phyloP scores from a whole-genome alignment of 257 asterid species.

The Ehretia macrophylla region DNA sequence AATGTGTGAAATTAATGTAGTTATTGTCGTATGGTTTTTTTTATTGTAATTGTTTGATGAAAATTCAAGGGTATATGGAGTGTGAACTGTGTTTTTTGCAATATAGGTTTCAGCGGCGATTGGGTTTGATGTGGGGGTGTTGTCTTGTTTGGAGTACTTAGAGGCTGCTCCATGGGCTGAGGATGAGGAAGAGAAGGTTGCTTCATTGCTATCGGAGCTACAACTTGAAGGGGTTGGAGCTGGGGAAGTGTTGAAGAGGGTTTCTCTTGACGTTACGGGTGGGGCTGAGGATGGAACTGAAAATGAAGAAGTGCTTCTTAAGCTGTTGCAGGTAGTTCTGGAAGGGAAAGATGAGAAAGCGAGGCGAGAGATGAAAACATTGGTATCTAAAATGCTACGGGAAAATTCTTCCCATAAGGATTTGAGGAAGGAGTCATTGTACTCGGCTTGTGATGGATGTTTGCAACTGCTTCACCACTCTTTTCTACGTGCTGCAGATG shows the following conservation, averaged over 20 bases:
- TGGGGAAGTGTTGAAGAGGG: constrained; percentile 81
- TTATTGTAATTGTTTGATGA: too few relatives aligned
- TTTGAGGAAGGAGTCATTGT: constrained; percentile 72
- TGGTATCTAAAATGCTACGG: constrained; percentile 77
- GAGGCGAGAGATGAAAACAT: constrained; percentile 80
- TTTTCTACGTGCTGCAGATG: constrained; percentile 51
- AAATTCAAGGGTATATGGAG: too few relatives aligned
- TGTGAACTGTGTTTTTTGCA: not conserved
- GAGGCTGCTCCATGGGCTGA: constrained; percentile 99
- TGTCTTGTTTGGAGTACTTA: constrained; percentile 82
- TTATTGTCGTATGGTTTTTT: too few relatives aligned
- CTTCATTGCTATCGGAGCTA: constrained; percentile 79
- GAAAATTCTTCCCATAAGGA: constrained; percentile 76
- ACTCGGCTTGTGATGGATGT: constrained; percentile 69
- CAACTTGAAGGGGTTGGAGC: constrained; percentile 85
- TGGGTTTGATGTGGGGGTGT: constrained; percentile 90
- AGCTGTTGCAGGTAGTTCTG: constrained; percentile 77
- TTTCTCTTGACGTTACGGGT: constrained; percentile 58
- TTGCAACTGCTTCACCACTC: constrained; percentile 46
- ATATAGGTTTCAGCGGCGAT: constrained; percentile 88
- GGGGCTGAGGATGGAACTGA: constrained; percentile 38
- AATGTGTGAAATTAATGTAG: too few relatives aligned
- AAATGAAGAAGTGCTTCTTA: constrained; percentile 73
- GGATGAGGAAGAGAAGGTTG: constrained; percentile 90
- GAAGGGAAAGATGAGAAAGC: constrained; percentile 99